Base-by-base conservation (phyloP, 2,329 filamentous ascomycete genomes). In the Alternaria metachromatica region DNA sequence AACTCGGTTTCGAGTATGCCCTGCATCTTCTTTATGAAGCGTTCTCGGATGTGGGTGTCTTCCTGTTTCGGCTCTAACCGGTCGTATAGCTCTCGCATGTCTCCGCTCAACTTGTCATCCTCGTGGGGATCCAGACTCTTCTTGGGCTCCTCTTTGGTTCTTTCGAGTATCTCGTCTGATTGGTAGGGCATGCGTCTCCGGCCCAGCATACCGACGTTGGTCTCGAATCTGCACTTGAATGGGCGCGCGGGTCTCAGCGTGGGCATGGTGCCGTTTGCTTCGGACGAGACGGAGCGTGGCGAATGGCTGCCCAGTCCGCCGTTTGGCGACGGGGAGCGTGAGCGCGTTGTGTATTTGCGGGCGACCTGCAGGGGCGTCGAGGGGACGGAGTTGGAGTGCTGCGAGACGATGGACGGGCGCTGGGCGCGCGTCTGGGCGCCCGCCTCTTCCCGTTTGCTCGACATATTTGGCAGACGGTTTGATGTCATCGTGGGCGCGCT, bases 341-440 rank as follows among this genome's bases (percentile, higher is more conserved):
- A 90, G 75, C 87, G 88, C 51, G 94, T 96, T 77, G 91, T 91
- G 75, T 96, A 91, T 73, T 94, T 90, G 63, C 93, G 89, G 69
- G 94, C 89, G 80, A 92, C 91, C 79, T 97, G 94, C 76, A 95
- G 92, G 9, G 95, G 96, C 4, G 95, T 98, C 1, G 95, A 96
- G 1, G 95, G 95, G 53, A 97, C 92, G 9, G 95, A 98, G 78
- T 87, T 97, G 23, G 95, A 96, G 77, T 96, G 88, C 56, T 89
- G 88, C 50, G 85, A 87, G 62, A 82, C 81, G 68, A 87, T 80
- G 66, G 86, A 81, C 63, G 85, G 82, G 69, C 86, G 82, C 77
- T 82, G 72, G 26, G 68, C 57, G 48, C 74, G 73, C 44, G 72
- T 64, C 58, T 68, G 68, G 15, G 67, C 12, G 26, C 46, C 61